These are phyloP conservation scores for Ettlia oleoabundans DNA, from an alignment of 139 green algal genomes.

Conservation along the genomic window DNA sequence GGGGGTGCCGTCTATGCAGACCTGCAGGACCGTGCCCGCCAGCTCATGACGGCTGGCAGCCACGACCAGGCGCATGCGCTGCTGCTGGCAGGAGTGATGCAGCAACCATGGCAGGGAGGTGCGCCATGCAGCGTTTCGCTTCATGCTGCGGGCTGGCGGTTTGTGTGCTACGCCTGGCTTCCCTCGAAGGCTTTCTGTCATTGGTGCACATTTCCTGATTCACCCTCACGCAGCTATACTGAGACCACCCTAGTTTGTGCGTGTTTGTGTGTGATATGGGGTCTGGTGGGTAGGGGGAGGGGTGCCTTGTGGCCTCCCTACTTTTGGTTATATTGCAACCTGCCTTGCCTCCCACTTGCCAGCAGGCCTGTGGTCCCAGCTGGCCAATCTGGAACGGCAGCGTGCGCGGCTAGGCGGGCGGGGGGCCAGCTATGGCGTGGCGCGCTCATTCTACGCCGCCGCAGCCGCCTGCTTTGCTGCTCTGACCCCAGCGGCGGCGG, in stretches of 20 bases:
- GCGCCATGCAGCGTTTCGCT: no score
- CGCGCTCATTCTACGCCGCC: constrained; percentile 53
- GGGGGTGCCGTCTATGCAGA: not conserved
- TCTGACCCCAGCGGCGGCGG: not conserved
- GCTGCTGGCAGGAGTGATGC: constrained; percentile 38
- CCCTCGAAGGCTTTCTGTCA: no score
- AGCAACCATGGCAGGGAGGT: constrained; percentile 10
- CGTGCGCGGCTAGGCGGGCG: constrained; percentile 9
- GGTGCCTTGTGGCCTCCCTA: no score
- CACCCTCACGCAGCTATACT: no score
- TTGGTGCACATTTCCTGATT: no score
- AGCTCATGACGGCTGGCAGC: constrained; percentile 25
- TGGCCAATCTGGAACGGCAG: constrained; percentile 53
- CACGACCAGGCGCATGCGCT: constrained; percentile 35
- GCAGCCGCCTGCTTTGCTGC: constrained; percentile 38
- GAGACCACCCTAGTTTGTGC: no score
- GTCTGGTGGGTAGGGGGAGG: no score
- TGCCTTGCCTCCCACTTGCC: no score
- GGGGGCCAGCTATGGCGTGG: not conserved
- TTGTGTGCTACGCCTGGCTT: no score
- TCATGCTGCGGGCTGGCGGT: no score
- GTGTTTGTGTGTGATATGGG: no score
- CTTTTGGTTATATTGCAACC: no score
- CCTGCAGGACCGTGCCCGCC: not conserved
- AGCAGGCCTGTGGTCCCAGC: constrained; percentile 68